A percentile compares a stretch with the other conserved stretches of the same genome.
Evolutionary conservation across 2,329 filamentous ascomycete genomes (phyloP).

Genomic region (Fusarium odoratissimum): DNA sequence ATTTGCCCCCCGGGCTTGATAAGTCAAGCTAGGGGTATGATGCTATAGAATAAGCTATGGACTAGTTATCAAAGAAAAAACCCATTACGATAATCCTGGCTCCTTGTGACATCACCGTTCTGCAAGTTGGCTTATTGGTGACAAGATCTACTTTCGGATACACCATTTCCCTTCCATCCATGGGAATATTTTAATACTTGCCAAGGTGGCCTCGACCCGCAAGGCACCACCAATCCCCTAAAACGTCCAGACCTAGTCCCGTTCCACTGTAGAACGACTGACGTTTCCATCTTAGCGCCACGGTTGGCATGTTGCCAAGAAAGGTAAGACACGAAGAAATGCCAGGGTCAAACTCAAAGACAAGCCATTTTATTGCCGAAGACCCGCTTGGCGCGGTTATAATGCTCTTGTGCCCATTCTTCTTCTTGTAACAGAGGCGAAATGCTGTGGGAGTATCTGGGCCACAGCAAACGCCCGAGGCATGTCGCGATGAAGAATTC

Average conservation of each 20-base stretch:
- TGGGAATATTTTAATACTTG: background rate
- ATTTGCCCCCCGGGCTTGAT: background rate
- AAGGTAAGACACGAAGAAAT: background rate
- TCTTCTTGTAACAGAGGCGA: background rate
- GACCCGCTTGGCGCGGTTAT: background rate
- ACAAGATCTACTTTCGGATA: fast-evolving
- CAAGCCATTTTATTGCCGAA: background rate
- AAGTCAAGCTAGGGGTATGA: background rate
- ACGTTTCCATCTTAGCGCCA: constrained; percentile 13
- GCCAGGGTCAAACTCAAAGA: background rate
- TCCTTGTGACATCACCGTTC: background rate
- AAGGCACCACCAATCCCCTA: too few relatives aligned
- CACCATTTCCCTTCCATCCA: background rate
- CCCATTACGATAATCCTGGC: fast-evolving
- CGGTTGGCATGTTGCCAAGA: constrained; percentile 13
- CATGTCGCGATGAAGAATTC: background rate
- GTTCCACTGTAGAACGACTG: fast-evolving
- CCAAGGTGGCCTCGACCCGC: constrained; percentile 1
- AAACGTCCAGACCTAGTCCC: background rate
- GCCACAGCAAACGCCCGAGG: background rate
- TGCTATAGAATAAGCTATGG: fast-evolving
- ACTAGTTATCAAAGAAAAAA: fast-evolving
- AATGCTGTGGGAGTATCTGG: background rate
- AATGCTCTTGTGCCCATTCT: background rate
- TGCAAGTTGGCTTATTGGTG: fast-evolving